Percentiles rank a stretch among this genome's conserved stretches.
Conservation (phyloP, 768 basidiomycete species). For the Rhizopogon roseolus region DNA sequence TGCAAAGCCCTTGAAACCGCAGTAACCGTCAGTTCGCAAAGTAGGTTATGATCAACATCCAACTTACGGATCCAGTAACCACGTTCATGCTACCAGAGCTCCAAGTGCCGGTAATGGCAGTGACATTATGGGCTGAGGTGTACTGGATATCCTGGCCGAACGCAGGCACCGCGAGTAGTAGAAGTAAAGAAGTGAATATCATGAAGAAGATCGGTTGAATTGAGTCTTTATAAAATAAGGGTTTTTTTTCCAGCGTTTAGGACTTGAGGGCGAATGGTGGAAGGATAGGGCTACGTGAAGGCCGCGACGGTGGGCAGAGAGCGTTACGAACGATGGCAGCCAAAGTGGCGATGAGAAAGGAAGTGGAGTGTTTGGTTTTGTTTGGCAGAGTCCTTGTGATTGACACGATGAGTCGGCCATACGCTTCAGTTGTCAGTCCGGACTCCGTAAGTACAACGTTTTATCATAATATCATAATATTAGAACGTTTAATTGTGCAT, state of each 20-base stretch:
- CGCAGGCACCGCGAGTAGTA: constrained; percentile 25
- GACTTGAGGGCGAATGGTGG: not conserved
- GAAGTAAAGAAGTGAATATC: constrained; percentile 18
- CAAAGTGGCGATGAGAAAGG: constrained; percentile 22
- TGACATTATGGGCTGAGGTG: constrained; percentile 56
- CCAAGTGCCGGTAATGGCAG: constrained; percentile 80
- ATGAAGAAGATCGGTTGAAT: constrained; percentile 3
- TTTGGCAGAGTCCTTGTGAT: constrained; percentile 17
- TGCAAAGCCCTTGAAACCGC: constrained; percentile 62
- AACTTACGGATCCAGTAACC: constrained; percentile 75
- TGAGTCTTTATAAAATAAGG: not conserved
- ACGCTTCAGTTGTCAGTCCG: too few relatives aligned
- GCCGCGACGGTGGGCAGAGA: constrained; percentile 7
- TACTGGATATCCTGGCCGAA: constrained; percentile 36
- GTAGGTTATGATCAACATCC: not conserved
- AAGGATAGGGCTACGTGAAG: constrained; percentile 5
- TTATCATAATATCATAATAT: too few relatives aligned
- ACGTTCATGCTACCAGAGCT: constrained; percentile 73
- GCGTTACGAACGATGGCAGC: constrained; percentile 33
- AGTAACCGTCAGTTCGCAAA: constrained; percentile 4
- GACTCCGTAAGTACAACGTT: too few relatives aligned
- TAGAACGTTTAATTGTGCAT: too few relatives aligned
- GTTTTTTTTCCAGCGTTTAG: not conserved
- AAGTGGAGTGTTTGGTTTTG: constrained; percentile 17
- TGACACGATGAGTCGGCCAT: too few relatives aligned